These are phyloP conservation scores for Populus simonii DNA, from an alignment of 345 rosid species.

Conservation along the genomic window DNA sequence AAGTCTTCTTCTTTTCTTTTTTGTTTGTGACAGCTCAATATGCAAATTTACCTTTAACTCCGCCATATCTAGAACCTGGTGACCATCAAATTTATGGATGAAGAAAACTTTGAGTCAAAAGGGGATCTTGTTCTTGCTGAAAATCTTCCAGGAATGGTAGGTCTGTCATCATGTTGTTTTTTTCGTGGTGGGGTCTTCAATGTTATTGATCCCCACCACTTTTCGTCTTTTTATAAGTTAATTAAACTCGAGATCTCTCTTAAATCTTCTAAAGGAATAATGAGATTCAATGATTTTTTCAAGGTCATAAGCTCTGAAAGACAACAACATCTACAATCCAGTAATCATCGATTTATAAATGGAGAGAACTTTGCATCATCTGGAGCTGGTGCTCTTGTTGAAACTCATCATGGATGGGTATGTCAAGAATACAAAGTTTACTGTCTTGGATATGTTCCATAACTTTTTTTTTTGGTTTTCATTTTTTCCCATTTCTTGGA, in stretches of 20 bases:
- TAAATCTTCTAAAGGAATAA: too few species aligned
- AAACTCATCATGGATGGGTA: constrained; percentile 39
- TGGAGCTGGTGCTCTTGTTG: constrained; percentile 50
- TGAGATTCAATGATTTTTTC: not conserved
- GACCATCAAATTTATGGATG: not conserved
- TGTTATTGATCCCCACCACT: too few species aligned
- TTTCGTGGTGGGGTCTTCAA: too few species aligned
- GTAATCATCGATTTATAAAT: constrained; percentile 18
- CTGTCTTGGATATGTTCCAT: too few species aligned
- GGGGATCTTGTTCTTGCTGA: constrained; percentile 26
- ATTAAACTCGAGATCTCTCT: too few species aligned
- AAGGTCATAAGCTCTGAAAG: too few species aligned
- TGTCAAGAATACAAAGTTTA: too few species aligned
- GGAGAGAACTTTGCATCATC: constrained; percentile 53
- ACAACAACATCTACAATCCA: not conserved
- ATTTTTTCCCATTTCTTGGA: not conserved
- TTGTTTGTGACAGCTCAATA: constrained; percentile 32
- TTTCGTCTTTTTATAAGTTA: too few species aligned
- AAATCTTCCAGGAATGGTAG: constrained; percentile 17
- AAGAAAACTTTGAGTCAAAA: constrained; percentile 30
- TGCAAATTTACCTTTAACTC: constrained; percentile 40
- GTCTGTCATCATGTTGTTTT: too few species aligned
- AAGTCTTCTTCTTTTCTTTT: not conserved
- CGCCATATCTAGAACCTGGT: constrained; percentile 38
- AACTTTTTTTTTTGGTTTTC: too few species aligned